Evolutionary conservation across 2,329 filamentous ascomycete species (phyloP).

Genomic region (Leptographium lundbergii): DNA sequence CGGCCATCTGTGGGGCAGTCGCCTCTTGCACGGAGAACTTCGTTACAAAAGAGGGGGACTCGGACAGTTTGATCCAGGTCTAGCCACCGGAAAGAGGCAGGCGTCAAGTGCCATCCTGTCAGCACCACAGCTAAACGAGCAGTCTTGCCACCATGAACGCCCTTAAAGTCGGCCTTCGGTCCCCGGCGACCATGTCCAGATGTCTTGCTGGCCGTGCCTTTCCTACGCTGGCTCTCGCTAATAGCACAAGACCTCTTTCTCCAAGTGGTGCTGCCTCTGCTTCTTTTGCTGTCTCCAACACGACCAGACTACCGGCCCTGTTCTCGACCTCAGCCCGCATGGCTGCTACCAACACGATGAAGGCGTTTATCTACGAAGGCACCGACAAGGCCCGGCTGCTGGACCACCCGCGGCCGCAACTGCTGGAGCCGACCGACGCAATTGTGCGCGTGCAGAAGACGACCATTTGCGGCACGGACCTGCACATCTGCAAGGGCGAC

Average conservation of each 20-base stretch:
- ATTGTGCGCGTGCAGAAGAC: constrained; percentile 33
- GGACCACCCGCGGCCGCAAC: constrained; percentile 27
- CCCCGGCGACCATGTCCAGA: neutral
- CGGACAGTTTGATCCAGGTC: neutral
- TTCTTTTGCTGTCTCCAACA: neutral
- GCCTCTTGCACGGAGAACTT: neutral
- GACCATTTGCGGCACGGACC: constrained; percentile 41
- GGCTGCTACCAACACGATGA: constrained; percentile 26
- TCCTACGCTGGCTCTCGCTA: neutral
- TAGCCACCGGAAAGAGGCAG: neutral
- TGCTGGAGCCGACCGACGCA: constrained; percentile 32
- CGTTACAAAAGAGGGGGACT: neutral
- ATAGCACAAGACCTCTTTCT: neutral
- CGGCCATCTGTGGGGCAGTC: neutral
- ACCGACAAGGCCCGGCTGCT: constrained; percentile 22
- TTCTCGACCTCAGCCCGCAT: neutral
- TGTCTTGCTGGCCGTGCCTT: neutral
- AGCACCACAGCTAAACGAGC: neutral
- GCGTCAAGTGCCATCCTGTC: too few species aligned
- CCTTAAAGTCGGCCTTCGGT: neutral
- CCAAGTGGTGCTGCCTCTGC: neutral
- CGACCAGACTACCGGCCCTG: neutral
- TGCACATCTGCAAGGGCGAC: constrained; percentile 43
- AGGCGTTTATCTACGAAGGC: constrained; percentile 31
- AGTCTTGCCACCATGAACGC: neutral